Percentiles rank a stretch among this genome's conserved stretches.
Conservation (phyloP, 208 protist species). For the Acanthamoeba lenticulata region DNA sequence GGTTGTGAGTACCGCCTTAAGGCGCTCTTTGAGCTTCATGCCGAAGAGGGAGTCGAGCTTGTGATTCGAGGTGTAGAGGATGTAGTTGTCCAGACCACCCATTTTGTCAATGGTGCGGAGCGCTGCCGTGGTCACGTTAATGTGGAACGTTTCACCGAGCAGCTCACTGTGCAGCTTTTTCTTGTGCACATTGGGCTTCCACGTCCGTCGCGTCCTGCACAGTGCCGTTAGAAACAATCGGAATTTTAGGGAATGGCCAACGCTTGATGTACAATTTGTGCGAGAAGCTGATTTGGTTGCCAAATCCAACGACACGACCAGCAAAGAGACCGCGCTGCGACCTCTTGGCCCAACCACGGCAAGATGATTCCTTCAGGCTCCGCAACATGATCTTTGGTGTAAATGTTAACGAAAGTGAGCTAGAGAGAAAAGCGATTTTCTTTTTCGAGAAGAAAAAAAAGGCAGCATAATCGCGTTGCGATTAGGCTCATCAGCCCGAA, state of each 20-base stretch:
- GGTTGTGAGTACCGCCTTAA: neutral
- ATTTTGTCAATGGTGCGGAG: slow-evolving; percentile 10
- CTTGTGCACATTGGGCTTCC: slow-evolving; percentile 52
- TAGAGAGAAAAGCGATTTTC: too few relatives aligned
- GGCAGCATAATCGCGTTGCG: too few relatives aligned
- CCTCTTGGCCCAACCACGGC: neutral
- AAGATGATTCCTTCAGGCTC: neutral
- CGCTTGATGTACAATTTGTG: neutral
- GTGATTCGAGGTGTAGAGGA: neutral
- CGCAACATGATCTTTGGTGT: too few relatives aligned
- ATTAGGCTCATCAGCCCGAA: too few relatives aligned
- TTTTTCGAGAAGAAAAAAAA: too few relatives aligned
- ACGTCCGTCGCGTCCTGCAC: slow-evolving; percentile 21
- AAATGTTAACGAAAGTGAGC: too few relatives aligned
- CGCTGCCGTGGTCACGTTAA: neutral
- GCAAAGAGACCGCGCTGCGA: slow-evolving; percentile 1
- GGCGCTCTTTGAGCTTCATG: neutral
- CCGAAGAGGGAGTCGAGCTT: slow-evolving; percentile 4
- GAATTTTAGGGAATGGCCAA: neutral
- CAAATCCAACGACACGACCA: neutral
- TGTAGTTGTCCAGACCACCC: slow-evolving; percentile 25
- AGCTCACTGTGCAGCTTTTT: slow-evolving; percentile 27
- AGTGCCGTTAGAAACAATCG: neutral
- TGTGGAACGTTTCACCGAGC: neutral
- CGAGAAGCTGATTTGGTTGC: slow-evolving; percentile 32